A percentile compares a stretch with the other conserved stretches of the same genome.
These are phyloP conservation scores for Aspergillus brunneoviolaceus DNA, from an alignment of 2,329 filamentous ascomycete species.

Conservation along the genomic window DNA sequence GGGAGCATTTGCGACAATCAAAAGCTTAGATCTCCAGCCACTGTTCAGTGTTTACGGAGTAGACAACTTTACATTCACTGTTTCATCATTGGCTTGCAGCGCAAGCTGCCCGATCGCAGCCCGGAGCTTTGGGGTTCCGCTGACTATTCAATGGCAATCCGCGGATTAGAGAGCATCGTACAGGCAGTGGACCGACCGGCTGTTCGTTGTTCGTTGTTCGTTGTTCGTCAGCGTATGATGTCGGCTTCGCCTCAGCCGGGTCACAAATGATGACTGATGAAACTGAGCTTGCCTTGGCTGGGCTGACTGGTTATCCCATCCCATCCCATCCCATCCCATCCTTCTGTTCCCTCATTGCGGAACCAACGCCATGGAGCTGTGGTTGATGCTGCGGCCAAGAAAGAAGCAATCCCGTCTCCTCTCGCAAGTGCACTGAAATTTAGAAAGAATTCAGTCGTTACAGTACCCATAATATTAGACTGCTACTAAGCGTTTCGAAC, in stretches of 20 bases:
- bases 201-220: not conserved
- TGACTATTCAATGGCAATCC: not conserved
- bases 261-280: slow-evolving; percentile 1
- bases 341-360: not conserved
- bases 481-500: not conserved
- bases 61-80: not conserved
- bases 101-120: not conserved
- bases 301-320: not conserved
- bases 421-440: not conserved
- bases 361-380: slow-evolving; percentile 3
- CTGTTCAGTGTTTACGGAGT: too few species aligned
- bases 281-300: not conserved
- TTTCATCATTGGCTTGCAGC: not conserved
- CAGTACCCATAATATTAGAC: slow-evolving; percentile 3
- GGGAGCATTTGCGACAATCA: not conserved
- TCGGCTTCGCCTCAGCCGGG: slow-evolving; percentile 9
- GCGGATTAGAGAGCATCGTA: not conserved
- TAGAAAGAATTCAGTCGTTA: not conserved
- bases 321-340: not conserved
- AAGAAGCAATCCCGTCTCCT: not conserved
- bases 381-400: not conserved
- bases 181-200: not conserved
- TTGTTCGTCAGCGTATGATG: slow-evolving; percentile 7
- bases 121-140: not conserved
- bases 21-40: not conserved